Evolutionary conservation across 2,329 filamentous ascomycete species (phyloP), one percentile per base, ranked within the genome.

Genomic region (Emergomyces africanus): DNA sequence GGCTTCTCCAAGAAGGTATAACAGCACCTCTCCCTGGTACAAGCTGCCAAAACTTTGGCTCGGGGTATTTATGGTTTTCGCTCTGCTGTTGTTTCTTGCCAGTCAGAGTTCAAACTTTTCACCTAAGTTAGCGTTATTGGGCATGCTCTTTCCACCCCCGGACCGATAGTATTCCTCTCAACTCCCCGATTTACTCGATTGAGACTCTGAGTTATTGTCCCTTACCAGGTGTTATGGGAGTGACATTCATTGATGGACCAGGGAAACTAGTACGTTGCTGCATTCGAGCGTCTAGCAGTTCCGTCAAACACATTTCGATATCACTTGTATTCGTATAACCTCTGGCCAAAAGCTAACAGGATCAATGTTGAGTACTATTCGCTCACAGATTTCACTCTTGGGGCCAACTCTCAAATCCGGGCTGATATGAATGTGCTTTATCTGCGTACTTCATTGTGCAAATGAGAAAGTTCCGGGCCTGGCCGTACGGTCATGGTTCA

Each of bases 51-150:
- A 51, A 35, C 12, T 35, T 33, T 51, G 49, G 49, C 12, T 62
- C 0, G 66, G 65, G 51, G 60, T 65, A 25, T 23, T 62, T 14
- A 42, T 66, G 35, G 63, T 64, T 0, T 55, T 66, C 10, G 54
- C 64, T 18, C 28, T 35, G 20, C 25, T 51, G 25, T 60, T 70
- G 9, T 66, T 65, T 41, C 59, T 64, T 10, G 37, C 69, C 69
- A 64, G 65, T 39, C 66, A 12, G 59, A 65, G 10, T 28, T 18
- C 15, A 50, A 54, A 23, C 39, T n/a, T 37, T 37, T 63, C 53
- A 30, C 33, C 30, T 30, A 56, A 57, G n/a, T 42, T 59, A 37
- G 18, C n/a, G 5, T 37, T 58, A 25, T 58, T 59, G n/a, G 23
- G 18, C 25, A 30, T 35, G n/a, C 28, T 1, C 18, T 30, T 28